Evolutionary conservation across 23 red algal genomes (phyloP).

Genomic region (Pyropia yezoensis): DNA sequence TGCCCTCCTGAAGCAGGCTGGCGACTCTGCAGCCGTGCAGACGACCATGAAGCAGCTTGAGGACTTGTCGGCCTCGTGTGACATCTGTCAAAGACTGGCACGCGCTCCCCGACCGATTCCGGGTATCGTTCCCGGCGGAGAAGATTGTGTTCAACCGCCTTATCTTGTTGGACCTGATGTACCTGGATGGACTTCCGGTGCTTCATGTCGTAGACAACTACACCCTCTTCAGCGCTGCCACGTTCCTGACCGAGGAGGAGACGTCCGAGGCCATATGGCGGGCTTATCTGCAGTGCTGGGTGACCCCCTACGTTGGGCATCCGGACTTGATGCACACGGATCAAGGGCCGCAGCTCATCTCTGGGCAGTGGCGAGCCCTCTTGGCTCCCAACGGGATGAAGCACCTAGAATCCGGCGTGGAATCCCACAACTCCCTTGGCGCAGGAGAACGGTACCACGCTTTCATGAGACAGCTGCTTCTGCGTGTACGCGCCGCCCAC

Average conservation of each 20-base stretch:
- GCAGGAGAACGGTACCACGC: slow-evolving; percentile 6
- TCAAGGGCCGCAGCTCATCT: background rate
- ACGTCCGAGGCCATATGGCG: slow-evolving; percentile 3
- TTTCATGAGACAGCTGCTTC: background rate
- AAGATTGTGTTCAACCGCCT: slow-evolving; percentile 11
- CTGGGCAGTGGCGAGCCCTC: background rate
- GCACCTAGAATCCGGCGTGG: slow-evolving; percentile 1
- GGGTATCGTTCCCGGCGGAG: background rate
- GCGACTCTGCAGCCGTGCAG: background rate
- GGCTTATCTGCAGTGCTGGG: background rate
- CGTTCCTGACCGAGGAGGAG: slow-evolving; percentile 3
- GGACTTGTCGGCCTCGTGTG: slow-evolving; percentile 6
- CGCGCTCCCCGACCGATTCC: background rate
- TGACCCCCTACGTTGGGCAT: background rate
- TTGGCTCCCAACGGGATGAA: background rate
- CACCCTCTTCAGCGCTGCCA: slow-evolving; percentile 7
- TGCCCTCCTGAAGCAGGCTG: slow-evolving; percentile 22
- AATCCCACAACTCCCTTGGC: slow-evolving; percentile 3
- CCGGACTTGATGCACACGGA: background rate
- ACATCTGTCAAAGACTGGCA: slow-evolving; percentile 4
- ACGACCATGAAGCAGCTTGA: slow-evolving; percentile 1
- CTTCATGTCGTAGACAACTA: slow-evolving; percentile 25
- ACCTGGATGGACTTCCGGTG: slow-evolving; percentile 9
- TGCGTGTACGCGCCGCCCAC: background rate
- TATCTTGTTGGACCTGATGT: slow-evolving; percentile 27